These are phyloP conservation scores for Reticulascus tulasneorum DNA, from an alignment of 2,329 filamentous ascomycete species.

Conservation along the genomic window DNA sequence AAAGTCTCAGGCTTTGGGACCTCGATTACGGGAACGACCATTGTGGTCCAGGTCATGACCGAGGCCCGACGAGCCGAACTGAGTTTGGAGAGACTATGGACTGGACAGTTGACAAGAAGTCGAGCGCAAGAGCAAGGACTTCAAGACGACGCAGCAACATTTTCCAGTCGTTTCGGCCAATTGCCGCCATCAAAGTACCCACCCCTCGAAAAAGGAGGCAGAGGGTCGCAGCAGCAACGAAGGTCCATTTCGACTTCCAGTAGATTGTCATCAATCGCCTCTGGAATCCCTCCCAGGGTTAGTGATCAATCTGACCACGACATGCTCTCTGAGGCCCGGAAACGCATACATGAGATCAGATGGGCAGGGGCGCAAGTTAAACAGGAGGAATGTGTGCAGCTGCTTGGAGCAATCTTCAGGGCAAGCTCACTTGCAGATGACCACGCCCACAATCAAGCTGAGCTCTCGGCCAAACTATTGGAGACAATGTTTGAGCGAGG, in stretches of 20 bases:
- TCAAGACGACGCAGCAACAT: conserved; percentile 17
- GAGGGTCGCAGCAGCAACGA: conserved; percentile 25
- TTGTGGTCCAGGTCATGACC: conserved; percentile 57
- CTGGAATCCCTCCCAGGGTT: not conserved
- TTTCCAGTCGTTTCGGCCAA: conserved; percentile 16
- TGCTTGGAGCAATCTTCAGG: conserved; percentile 35
- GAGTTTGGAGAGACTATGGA: conserved; percentile 51
- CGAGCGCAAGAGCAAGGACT: conserved; percentile 6
- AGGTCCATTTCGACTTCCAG: conserved; percentile 28
- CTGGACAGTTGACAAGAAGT: conserved; percentile 32
- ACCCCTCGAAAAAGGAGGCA: not conserved
- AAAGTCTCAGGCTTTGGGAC: conserved; percentile 75
- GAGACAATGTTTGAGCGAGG: conserved; percentile 42
- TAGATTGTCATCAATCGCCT: conserved; percentile 10
- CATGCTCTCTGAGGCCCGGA: conserved; percentile 9
- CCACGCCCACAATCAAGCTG: conserved; percentile 24
- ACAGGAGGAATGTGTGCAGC: conserved; percentile 27
- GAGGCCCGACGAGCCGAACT: conserved; percentile 49
- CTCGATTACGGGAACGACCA: conserved; percentile 41
- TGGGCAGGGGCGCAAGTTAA: conserved; percentile 30
- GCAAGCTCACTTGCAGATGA: conserved; percentile 16
- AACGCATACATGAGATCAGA: conserved; percentile 34
- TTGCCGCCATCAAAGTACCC: conserved; percentile 5
- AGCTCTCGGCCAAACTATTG: conserved; percentile 39
- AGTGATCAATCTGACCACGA: not conserved